Conservation (phyloP, 306 rosid species). For the Quercus agrifolia region DNA sequence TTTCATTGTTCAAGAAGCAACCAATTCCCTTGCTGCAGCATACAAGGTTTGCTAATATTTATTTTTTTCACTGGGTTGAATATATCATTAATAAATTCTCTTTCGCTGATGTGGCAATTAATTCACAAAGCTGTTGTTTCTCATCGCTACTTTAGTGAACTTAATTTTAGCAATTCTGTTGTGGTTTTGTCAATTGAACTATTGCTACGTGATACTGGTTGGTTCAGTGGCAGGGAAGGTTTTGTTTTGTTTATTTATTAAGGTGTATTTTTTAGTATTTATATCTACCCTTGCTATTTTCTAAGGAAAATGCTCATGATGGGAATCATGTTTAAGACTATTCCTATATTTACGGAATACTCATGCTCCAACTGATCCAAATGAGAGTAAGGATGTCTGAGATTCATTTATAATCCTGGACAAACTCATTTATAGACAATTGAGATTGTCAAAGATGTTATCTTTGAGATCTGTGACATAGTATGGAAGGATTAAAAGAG, state of each 20-base stretch:
- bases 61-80: conserved; percentile 8
- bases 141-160: conserved; percentile 10
- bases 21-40: conserved; percentile 76
- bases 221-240: background rate
- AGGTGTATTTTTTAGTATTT: background rate
- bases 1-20: conserved; percentile 81
- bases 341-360: background rate
- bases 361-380: background rate
- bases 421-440: background rate
- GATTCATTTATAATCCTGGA: background rate
- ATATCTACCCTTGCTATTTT: background rate
- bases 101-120: background rate
- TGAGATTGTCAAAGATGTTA: background rate
- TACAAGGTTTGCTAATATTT: conserved; percentile 62
- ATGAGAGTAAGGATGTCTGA: background rate
- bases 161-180: conserved; percentile 1
- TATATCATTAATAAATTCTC: conserved; percentile 1
- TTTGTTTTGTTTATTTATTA: background rate
- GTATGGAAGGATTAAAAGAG: background rate
- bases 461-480: background rate
- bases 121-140: conserved; percentile 3
- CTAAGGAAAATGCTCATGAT: background rate
- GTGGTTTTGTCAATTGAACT: background rate
- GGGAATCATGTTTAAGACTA: background rate
- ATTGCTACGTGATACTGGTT: background rate